A percentile compares a stretch with the other conserved stretches of the same genome.
phyloP scores from a whole-genome alignment of 768 basidiomycete species.

The Strobilomyces dryophilus region DNA sequence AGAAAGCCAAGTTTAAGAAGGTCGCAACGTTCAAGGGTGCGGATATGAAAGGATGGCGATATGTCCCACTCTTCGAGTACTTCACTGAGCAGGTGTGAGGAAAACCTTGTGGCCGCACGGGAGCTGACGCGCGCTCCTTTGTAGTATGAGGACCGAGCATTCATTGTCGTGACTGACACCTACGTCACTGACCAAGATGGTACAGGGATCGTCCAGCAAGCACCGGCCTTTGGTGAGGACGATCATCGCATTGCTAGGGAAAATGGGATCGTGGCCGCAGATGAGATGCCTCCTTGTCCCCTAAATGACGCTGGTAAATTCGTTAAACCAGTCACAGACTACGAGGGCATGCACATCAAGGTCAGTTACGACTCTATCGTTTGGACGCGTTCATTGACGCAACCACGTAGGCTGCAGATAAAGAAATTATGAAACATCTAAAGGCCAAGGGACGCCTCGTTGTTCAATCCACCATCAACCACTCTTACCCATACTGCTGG shows the following conservation, averaged over 20 bases:
- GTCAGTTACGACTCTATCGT: constrained; percentile 34
- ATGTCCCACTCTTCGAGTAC: constrained; percentile 93
- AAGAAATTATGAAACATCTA: constrained; percentile 86
- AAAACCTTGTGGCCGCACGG: not conserved
- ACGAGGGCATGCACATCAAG: constrained; percentile 87
- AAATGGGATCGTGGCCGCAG: constrained; percentile 74
- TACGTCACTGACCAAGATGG: constrained; percentile 94
- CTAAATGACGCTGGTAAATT: constrained; percentile 88
- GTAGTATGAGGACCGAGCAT: constrained; percentile 89
- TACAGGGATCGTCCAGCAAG: constrained; percentile 98
- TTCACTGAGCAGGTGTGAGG: constrained; percentile 83
- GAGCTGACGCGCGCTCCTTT: not conserved
- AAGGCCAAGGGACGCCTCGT: constrained; percentile 86
- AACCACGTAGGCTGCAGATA: constrained; percentile 75
- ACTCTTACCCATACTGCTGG: constrained; percentile 98
- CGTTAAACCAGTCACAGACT: constrained; percentile 87
- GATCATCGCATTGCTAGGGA: constrained; percentile 92
- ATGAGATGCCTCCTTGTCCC: constrained; percentile 96
- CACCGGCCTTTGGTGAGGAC: constrained; percentile 97
- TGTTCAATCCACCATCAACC: constrained; percentile 80
- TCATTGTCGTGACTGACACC: constrained; percentile 82
- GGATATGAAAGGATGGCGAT: constrained; percentile 96
- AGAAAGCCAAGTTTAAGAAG: constrained; percentile 95
- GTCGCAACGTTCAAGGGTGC: constrained; percentile 81
- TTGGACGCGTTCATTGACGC: not conserved